Evolutionary conservation across 2,329 filamentous ascomycete species (phyloP).

Genomic region (Clonostachys rosea): DNA sequence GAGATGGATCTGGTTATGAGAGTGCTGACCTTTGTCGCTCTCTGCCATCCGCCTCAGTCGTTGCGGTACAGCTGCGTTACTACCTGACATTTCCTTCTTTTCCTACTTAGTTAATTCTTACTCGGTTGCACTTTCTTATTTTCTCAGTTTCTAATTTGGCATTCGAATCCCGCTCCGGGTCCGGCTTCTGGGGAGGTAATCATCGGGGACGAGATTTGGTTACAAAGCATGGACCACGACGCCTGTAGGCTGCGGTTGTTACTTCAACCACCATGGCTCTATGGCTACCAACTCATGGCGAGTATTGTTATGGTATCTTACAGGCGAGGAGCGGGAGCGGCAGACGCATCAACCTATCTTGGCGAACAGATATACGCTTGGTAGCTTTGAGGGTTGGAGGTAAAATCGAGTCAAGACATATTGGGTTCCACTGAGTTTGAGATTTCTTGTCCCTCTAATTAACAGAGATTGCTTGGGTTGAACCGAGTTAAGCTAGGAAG

Average conservation of each 20-base stretch:
- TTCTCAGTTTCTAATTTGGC: conserved; percentile 2
- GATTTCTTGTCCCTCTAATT: too few relatives aligned
- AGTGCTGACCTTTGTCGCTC: background rate
- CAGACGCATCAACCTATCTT: too few relatives aligned
- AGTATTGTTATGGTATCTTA: too few relatives aligned
- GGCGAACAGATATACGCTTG: too few relatives aligned
- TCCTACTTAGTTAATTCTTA: conserved; percentile 7
- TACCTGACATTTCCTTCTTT: conserved; percentile 12
- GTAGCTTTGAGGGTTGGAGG: too few relatives aligned
- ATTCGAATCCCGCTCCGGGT: conserved; percentile 12
- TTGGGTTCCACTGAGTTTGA: too few relatives aligned
- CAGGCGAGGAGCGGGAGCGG: too few relatives aligned
- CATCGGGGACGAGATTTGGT: conserved; percentile 1
- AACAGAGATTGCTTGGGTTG: too few relatives aligned
- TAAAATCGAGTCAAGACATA: too few relatives aligned
- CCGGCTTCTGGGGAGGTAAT: conserved; percentile 29
- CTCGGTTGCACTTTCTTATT: background rate
- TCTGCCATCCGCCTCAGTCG: conserved; percentile 14
- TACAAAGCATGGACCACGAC: background rate
- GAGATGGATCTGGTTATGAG: background rate
- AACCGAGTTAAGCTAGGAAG: too few relatives aligned
- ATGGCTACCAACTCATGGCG: too few relatives aligned
- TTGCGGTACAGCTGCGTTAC: conserved; percentile 30
- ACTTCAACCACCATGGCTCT: background rate
- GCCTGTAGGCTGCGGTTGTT: background rate